Conservation (phyloP, 257 asterid genomes). For the Nemophila menziesii region DNA sequence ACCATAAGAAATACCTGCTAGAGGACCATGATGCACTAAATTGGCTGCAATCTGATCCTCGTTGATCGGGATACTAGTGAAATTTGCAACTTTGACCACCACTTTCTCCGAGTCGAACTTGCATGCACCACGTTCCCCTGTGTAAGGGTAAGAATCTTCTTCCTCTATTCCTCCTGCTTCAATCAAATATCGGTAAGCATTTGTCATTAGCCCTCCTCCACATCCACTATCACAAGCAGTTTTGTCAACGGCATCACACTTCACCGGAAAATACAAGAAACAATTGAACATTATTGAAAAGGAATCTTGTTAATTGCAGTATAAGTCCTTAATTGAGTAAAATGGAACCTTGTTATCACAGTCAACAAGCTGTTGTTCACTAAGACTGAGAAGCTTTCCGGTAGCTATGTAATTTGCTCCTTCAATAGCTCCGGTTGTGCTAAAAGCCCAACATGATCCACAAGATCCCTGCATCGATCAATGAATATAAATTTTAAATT, state of each 20-base stretch:
- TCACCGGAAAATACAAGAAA: background rate
- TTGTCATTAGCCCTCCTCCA: constrained; percentile 79
- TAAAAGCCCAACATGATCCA: constrained; percentile 93
- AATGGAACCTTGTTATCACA: constrained; percentile 56
- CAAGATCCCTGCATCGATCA: constrained; percentile 47
- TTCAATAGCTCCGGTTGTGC: constrained; percentile 77
- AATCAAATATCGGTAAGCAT: constrained; percentile 67
- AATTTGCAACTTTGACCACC: constrained; percentile 40
- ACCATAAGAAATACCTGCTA: constrained; percentile 52
- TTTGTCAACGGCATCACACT: constrained; percentile 26
- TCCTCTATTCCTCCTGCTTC: constrained; percentile 69
- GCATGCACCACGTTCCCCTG: constrained; percentile 55
- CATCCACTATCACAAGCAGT: constrained; percentile 61
- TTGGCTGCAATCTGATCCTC: constrained; percentile 64
- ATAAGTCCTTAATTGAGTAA: too few species aligned
- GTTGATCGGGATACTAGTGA: constrained; percentile 39
- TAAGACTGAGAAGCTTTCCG: constrained; percentile 56
- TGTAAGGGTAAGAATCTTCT: constrained; percentile 53
- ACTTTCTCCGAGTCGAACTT: constrained; percentile 38
- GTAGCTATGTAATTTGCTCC: constrained; percentile 76
- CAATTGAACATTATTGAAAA: background rate
- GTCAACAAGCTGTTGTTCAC: constrained; percentile 86
- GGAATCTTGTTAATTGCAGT: background rate
- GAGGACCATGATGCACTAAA: constrained; percentile 65
- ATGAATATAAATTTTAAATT: background rate